Base-by-base conservation (phyloP, 805 yeast genomes). In the Saturnispora silvae region DNA sequence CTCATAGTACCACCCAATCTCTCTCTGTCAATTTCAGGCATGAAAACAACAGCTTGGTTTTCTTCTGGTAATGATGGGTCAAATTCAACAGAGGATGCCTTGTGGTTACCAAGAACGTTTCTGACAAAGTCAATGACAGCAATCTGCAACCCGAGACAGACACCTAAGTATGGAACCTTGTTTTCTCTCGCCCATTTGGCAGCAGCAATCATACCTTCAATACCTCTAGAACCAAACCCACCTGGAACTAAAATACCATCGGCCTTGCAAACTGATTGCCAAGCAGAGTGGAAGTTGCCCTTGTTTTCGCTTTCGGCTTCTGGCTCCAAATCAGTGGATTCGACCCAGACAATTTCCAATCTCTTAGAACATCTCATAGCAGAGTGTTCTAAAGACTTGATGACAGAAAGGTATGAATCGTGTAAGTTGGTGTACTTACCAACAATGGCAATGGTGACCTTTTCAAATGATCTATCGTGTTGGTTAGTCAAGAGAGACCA, bases 1-100 rank as follows among this genome's bases (percentile, higher is more conserved):
- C 99, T 80, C 99, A 92, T 92, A 35, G 97, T 89, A 49, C 99
- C 99, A 46, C 99, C 99, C 68, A 92, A 72, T 59, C 84, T 85
- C 50, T 81, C 77, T 67, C 86, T 89, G 63, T 86, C 95, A 45
- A 89, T 86, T 62, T 92, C 99, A 31, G 99, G 99, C 99, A 92
- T 92, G 67, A 85, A 92, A 34, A 92, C 83, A 41, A 92, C 94
- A 36, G 85, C 74, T 15, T 85, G 79, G 38, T 72, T 70, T 4
- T 71, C 72, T 39, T 79, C 81, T 28, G 70, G 63, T 35, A 73
- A 54, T n/a, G 68, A 65, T 18, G 77, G 71, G 46, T 72, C 74
- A 54, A 89, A 83, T 65, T 89, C 97, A 62, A 78, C 76, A 20
- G 95, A 84, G 33, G 78, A 78, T 36, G 94, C 79, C 37, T 70